Evolutionary conservation across 208 protist species (phyloP).

Genomic region (Leishmania gerbilli): DNA sequence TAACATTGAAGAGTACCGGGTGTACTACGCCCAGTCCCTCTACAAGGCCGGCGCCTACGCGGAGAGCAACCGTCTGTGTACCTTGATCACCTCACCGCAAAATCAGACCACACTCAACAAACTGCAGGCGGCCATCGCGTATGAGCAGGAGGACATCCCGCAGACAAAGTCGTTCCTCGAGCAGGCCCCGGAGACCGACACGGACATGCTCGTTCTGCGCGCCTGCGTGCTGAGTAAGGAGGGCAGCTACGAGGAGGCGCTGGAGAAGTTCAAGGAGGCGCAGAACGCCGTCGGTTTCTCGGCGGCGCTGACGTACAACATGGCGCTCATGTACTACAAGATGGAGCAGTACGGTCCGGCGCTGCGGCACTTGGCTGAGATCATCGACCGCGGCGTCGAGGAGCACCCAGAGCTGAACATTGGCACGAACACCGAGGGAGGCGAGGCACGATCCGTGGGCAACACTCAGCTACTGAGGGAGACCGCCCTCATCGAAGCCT

Average conservation of each 20-base stretch:
- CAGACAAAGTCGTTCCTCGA: conserved; percentile 92
- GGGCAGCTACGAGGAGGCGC: conserved; percentile 93
- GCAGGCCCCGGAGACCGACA: conserved; percentile 79
- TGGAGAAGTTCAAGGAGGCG: conserved; percentile 93
- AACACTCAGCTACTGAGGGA: conserved; percentile 96
- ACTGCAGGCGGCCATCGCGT: conserved; percentile 92
- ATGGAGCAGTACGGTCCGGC: conserved; percentile 95
- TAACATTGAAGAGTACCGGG: conserved; percentile 94
- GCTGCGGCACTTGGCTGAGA: conserved; percentile 94
- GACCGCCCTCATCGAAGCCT: conserved; percentile 96
- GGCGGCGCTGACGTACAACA: conserved; percentile 95
- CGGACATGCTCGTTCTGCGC: conserved; percentile 87
- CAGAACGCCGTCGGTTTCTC: conserved; percentile 89
- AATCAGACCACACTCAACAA: conserved; percentile 81
- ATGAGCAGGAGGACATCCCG: conserved; percentile 92
- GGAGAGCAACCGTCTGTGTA: conserved; percentile 87
- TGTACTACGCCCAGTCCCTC: conserved; percentile 96
- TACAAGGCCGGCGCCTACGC: conserved; percentile 95
- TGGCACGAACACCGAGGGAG: conserved; percentile 91
- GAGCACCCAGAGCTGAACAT: conserved; percentile 96
- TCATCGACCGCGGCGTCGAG: conserved; percentile 95
- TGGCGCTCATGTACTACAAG: conserved; percentile 95
- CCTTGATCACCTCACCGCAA: conserved; percentile 85
- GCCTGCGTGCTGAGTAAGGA: conserved; percentile 93
- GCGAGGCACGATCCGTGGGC: conserved; percentile 94